Percentiles rank a stretch among this genome's conserved stretches.
phyloP scores from a whole-genome alignment of 768 basidiomycete genomes.

The Crucibulum laeve region DNA sequence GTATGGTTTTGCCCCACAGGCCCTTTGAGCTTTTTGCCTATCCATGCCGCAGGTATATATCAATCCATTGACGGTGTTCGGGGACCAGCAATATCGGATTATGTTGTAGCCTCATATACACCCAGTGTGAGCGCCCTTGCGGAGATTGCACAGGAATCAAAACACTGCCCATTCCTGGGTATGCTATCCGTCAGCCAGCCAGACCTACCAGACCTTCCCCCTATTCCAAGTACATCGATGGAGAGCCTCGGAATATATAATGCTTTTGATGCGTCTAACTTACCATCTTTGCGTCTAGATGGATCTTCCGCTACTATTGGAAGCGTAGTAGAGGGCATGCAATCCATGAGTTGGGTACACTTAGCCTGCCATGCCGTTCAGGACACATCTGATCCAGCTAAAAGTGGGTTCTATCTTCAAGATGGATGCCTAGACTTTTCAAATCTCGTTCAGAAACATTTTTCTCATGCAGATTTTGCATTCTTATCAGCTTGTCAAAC shows the following conservation, averaged over 20 bases:
- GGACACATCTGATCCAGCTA: constrained; percentile 17
- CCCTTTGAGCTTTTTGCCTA: neutral
- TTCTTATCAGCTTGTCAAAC: constrained; percentile 39
- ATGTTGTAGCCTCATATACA: neutral
- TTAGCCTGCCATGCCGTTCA: constrained; percentile 28
- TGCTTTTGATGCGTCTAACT: neutral
- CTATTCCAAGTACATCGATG: constrained; percentile 1
- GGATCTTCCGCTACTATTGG: neutral
- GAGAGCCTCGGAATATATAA: neutral
- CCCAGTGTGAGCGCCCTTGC: neutral
- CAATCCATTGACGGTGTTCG: neutral
- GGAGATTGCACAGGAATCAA: neutral
- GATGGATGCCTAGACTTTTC: constrained; percentile 11
- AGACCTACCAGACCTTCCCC: neutral
- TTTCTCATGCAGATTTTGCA: constrained; percentile 20
- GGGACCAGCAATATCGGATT: neutral
- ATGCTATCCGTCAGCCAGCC: neutral
- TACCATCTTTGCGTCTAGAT: neutral
- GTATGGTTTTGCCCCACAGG: neutral
- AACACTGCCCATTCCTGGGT: neutral
- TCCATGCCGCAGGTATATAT: neutral
- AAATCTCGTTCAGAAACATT: constrained; percentile 4
- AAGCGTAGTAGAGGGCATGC: neutral
- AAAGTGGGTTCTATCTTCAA: constrained; percentile 17
- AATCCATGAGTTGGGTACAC: constrained; percentile 17